These are phyloP conservation scores for Aspergillus indologenus DNA, from an alignment of 495 filamentous ascomycete species.

Conservation along the genomic window DNA sequence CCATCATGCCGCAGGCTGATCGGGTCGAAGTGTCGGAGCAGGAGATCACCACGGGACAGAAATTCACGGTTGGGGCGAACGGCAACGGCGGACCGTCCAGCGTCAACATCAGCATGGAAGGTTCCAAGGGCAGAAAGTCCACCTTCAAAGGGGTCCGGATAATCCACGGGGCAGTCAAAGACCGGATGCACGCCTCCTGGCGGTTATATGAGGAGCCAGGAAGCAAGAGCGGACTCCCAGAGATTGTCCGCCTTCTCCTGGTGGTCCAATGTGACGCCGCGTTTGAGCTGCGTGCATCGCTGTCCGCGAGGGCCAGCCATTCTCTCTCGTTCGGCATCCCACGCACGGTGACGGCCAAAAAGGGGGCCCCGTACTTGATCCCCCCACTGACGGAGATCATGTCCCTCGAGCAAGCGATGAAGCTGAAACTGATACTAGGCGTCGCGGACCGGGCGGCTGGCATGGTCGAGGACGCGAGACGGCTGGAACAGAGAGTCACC, in stretches of 20 bases:
- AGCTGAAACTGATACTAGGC: constrained; percentile 2
- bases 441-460: constrained; percentile 9
- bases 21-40: constrained; percentile 10
- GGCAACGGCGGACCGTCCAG: constrained; percentile 6
- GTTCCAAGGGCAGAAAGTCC: constrained; percentile 2
- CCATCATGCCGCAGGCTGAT: constrained; percentile 9
- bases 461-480: background rate
- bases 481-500: background rate
- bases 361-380: background rate
- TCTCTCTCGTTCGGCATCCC: constrained; percentile 6
- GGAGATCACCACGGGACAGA: constrained; percentile 7
- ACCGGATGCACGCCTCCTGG: constrained; percentile 11
- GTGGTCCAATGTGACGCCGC: constrained; percentile 3
- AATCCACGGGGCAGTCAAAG: constrained; percentile 8
- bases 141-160: constrained; percentile 8
- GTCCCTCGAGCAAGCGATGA: background rate
- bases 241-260: constrained; percentile 9
- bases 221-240: constrained; percentile 8
- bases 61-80: constrained; percentile 4
- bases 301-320: constrained; percentile 7
- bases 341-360: background rate
- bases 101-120: constrained; percentile 12
- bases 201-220: constrained; percentile 9
- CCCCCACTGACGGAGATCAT: background rate
- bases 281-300: background rate